Evolutionary conservation across 2,329 filamentous ascomycete genomes (phyloP).

Genomic region (Berkeleyomyces rouxiae): DNA sequence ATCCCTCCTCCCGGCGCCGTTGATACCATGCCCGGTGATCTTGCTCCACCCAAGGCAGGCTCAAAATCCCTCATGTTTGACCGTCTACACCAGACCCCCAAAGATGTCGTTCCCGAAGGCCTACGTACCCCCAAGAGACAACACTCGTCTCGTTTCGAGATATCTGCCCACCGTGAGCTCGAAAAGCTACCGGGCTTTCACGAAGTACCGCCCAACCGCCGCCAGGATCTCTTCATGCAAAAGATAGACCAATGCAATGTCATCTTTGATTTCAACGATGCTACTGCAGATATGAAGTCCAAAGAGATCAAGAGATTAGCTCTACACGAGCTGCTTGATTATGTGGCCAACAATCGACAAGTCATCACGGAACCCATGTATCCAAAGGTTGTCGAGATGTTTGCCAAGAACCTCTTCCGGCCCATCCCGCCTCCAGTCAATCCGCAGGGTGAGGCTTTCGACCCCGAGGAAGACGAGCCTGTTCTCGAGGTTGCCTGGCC

Average conservation of each 20-base stretch:
- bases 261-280: slow-evolving; percentile 99
- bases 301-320: slow-evolving; percentile 98
- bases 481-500: slow-evolving; percentile 98
- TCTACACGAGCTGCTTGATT: slow-evolving; percentile 88
- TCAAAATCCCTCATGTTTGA: slow-evolving; percentile 81
- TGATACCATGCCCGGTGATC: slow-evolving; percentile 95
- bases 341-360: slow-evolving; percentile 94
- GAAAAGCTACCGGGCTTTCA: slow-evolving; percentile 97
- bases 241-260: slow-evolving; percentile 99
- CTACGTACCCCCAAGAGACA: slow-evolving; percentile 90
- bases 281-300: slow-evolving; percentile 96
- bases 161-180: slow-evolving; percentile 88
- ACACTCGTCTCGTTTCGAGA: slow-evolving; percentile 93
- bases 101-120: slow-evolving; percentile 80
- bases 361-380: slow-evolving; percentile 99
- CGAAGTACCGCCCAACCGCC: slow-evolving; percentile 84
- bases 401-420: slow-evolving; percentile 93
- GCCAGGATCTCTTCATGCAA: slow-evolving; percentile 97
- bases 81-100: slow-evolving; percentile 79
- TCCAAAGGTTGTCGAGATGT: slow-evolving; percentile 96
- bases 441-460: slow-evolving; percentile 93
- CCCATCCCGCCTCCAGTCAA: slow-evolving; percentile 95
- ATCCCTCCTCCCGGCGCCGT: slow-evolving; percentile 80
- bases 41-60: slow-evolving; percentile 82
- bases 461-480: slow-evolving; percentile 95